A percentile compares a stretch with the other conserved stretches of the same genome.
Evolutionary conservation across 1,284 basidiomycete genomes (phyloP).

Genomic region (Fomitopsis palustris): DNA sequence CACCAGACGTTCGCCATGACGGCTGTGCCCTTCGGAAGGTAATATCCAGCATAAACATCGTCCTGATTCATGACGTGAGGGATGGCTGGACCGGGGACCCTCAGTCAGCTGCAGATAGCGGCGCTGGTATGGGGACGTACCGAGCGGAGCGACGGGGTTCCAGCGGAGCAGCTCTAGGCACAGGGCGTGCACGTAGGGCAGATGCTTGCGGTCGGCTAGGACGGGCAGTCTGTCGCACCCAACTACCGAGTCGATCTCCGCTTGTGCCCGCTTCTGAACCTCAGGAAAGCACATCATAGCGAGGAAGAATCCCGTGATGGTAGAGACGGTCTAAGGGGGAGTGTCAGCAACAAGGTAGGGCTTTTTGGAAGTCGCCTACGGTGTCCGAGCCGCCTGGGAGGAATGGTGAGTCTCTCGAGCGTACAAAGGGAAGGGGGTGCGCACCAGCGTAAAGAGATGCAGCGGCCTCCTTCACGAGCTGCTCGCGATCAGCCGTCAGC

Average conservation of each 20-base stretch:
- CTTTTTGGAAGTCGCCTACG: conserved; percentile 11
- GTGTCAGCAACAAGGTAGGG: background rate
- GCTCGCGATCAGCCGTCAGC: conserved; percentile 20
- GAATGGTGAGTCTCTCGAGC: background rate
- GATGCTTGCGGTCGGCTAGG: conserved; percentile 25
- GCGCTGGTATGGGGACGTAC: conserved; percentile 8
- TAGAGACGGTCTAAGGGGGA: conserved; percentile 24
- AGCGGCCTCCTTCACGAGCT: conserved; percentile 26
- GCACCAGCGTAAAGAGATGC: conserved; percentile 26
- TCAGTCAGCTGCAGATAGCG: background rate
- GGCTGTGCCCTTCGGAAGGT: conserved; percentile 27
- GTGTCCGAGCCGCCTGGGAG: conserved; percentile 28
- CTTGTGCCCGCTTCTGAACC: conserved; percentile 29
- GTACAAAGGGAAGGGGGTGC: background rate
- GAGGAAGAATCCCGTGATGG: conserved; percentile 25
- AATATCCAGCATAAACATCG: conserved; percentile 26
- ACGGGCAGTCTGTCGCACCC: conserved; percentile 28
- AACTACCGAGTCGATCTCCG: conserved; percentile 29
- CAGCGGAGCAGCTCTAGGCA: conserved; percentile 29
- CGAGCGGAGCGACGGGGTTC: conserved; percentile 26
- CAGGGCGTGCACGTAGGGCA: conserved; percentile 31
- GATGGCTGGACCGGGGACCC: conserved; percentile 11
- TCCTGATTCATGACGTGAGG: conserved; percentile 26
- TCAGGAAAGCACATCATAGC: conserved; percentile 31
- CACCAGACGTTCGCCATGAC: conserved; percentile 26